Evolutionary conservation across 306 rosid genomes (phyloP).

Genomic region (Mucuna pruriens): DNA sequence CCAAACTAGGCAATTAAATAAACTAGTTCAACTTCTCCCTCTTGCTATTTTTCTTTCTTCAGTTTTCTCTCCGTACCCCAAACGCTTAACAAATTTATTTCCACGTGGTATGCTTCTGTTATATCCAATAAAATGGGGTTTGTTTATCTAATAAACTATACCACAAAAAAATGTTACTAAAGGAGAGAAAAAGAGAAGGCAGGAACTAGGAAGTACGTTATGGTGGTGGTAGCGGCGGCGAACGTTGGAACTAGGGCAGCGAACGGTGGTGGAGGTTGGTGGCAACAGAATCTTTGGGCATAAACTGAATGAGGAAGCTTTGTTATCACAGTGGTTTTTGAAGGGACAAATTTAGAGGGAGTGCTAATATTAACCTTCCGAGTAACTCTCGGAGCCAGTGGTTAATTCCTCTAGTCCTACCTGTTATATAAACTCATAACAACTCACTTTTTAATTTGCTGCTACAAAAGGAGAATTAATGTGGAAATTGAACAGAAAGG

Average conservation of each 20-base stretch:
- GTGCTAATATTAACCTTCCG: slow-evolving; percentile 33
- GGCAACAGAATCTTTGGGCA: background rate
- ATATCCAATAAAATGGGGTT: background rate
- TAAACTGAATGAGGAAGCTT: background rate
- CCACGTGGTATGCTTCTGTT: background rate
- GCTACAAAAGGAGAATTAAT: background rate
- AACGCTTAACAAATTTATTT: background rate
- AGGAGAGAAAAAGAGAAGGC: slow-evolving; percentile 11
- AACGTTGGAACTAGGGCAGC: background rate
- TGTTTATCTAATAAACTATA: background rate
- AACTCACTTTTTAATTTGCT: slow-evolving; percentile 31
- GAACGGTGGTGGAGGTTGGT: slow-evolving; percentile 19
- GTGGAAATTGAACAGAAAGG: background rate
- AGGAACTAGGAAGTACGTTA: background rate
- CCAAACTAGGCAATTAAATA: background rate
- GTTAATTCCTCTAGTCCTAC: background rate
- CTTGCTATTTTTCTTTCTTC: background rate
- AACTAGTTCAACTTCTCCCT: background rate
- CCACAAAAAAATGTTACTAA: background rate
- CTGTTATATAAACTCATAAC: slow-evolving; percentile 13
- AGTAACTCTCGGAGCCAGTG: slow-evolving; percentile 31
- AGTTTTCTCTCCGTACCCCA: background rate
- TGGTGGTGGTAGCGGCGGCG: background rate
- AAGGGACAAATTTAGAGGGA: slow-evolving; percentile 22
- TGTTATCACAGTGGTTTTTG: slow-evolving; percentile 5